Evolutionary conservation across 140 eudicot species (phyloP).

Genomic region (Senecio squalidus): DNA sequence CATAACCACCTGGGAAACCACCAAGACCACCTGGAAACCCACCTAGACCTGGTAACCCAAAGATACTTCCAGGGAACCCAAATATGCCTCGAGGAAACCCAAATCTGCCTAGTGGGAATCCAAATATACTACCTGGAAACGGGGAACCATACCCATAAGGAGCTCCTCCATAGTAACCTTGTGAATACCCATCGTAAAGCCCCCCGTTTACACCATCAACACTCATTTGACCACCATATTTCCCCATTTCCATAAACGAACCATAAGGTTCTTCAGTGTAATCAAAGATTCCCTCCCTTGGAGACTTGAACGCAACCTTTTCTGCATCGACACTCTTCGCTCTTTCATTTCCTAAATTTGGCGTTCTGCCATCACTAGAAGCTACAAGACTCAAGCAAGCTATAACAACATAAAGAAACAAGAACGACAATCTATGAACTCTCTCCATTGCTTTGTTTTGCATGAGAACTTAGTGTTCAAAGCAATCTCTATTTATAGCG

Average conservation of each 20-base stretch:
- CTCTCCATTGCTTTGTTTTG: constrained; percentile 1
- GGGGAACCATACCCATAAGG: constrained; percentile 10
- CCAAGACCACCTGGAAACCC: neutral
- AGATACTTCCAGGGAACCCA: neutral
- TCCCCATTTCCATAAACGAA: neutral
- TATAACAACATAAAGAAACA: neutral
- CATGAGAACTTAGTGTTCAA: neutral
- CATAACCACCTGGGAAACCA: neutral
- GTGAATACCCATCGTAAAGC: neutral
- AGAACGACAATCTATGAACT: neutral
- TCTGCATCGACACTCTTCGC: neutral
- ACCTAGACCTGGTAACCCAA: neutral
- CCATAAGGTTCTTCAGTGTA: neutral
- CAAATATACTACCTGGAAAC: constrained; percentile 8
- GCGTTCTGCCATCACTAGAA: neutral
- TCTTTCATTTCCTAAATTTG: neutral
- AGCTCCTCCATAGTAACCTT: neutral
- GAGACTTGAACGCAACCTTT: neutral
- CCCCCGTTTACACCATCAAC: neutral
- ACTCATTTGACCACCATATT: neutral
- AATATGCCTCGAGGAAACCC: neutral
- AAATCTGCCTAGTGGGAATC: constrained; percentile 14
- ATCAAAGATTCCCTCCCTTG: neutral
- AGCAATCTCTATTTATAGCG: constrained; percentile 15
- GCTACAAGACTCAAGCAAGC: constrained; percentile 2